Conservation (phyloP, 2,329 filamentous ascomycete genomes). For the Mollisiaceae sp. region DNA sequence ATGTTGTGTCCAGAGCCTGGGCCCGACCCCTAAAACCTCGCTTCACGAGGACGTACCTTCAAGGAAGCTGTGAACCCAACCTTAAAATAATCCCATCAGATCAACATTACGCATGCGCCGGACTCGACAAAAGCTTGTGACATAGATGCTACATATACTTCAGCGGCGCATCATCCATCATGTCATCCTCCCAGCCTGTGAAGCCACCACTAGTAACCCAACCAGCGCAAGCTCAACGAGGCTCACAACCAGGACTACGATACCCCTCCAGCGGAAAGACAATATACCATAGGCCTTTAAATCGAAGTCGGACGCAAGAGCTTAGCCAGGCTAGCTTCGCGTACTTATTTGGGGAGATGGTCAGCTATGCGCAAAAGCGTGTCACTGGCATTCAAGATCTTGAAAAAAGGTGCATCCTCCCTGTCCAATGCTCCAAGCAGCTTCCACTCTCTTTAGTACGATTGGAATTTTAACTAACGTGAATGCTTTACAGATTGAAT, state of each 20-base stretch:
- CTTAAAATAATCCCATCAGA: constrained; percentile 6
- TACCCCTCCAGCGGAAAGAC: constrained; percentile 94
- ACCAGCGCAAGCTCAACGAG: constrained; percentile 34
- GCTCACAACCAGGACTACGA: constrained; percentile 67
- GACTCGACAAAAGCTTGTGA: neutral
- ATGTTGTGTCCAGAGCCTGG: constrained; percentile 4
- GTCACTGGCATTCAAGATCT: constrained; percentile 94
- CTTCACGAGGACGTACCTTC: constrained; percentile 12
- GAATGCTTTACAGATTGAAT: constrained; percentile 69
- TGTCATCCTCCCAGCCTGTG: constrained; percentile 42
- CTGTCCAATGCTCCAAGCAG: neutral
- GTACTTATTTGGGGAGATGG: constrained; percentile 96
- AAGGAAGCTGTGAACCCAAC: neutral
- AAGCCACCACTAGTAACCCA: constrained; percentile 37
- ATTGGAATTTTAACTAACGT: neutral
- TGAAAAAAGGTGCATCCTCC: constrained; percentile 73
- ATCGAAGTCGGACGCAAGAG: constrained; percentile 86
- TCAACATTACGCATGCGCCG: constrained; percentile 21
- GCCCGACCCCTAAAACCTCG: constrained; percentile 10
- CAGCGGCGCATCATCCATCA: constrained; percentile 27
- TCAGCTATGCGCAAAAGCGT: constrained; percentile 87
- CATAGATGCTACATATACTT: constrained; percentile 21
- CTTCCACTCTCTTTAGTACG: neutral
- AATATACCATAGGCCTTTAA: constrained; percentile 95
- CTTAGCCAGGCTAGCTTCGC: constrained; percentile 93